Conservation (phyloP, 1,284 basidiomycete genomes). For the Apiotrichum montevideense region DNA sequence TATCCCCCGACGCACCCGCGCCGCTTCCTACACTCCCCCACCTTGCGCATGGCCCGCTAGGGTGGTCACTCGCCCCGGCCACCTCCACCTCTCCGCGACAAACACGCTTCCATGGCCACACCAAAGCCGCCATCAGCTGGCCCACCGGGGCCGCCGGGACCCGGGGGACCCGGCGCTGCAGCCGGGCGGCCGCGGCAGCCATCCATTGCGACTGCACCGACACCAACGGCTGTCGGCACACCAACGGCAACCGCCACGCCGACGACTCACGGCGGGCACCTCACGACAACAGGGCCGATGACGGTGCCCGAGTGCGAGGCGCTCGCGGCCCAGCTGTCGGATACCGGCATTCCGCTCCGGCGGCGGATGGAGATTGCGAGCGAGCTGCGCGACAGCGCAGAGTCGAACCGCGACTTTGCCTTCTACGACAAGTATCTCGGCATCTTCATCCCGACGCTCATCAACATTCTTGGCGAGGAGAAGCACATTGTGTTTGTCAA, state of each 20-base stretch:
- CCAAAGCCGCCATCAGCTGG: background rate
- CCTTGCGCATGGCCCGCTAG: background rate
- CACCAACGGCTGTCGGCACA: conserved; percentile 9
- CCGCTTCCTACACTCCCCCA: background rate
- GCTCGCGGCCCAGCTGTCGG: conserved; percentile 37
- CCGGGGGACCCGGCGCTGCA: background rate
- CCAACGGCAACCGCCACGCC: conserved; percentile 27
- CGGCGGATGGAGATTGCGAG: conserved; percentile 50
- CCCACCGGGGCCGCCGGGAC: background rate
- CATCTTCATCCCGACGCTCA: conserved; percentile 64
- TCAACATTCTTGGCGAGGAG: conserved; percentile 70
- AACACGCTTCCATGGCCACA: background rate
- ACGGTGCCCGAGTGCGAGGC: conserved; percentile 39
- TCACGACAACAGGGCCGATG: conserved; percentile 29
- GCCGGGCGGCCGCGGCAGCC: conserved; percentile 33
- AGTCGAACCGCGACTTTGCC: conserved; percentile 73
- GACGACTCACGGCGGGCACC: conserved; percentile 13
- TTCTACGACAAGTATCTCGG: conserved; percentile 58
- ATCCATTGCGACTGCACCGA: conserved; percentile 28
- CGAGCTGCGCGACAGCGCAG: conserved; percentile 81
- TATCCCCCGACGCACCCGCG: background rate
- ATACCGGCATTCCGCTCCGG: conserved; percentile 23
- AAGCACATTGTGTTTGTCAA: conserved; percentile 66
- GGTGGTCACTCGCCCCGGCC: conserved; percentile 8
- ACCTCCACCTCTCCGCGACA: background rate